Conservation (phyloP, 352 stramenopile genomes). For the Globisporangium cystogenes region DNA sequence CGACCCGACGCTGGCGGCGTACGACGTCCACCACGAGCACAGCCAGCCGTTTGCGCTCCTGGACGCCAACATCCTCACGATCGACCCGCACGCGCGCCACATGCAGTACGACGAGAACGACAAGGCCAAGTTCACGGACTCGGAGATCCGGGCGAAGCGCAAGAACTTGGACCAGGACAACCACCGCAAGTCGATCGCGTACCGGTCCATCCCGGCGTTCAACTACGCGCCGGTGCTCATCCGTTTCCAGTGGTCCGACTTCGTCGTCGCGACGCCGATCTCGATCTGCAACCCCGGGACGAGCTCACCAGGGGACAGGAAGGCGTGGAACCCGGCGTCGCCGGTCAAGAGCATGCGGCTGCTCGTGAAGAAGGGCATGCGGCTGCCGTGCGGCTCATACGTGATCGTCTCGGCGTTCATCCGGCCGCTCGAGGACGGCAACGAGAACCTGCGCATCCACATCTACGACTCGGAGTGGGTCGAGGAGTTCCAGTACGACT, state of each 20-base stretch:
- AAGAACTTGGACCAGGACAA: constrained; percentile 61
- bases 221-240: constrained; percentile 60
- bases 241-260: constrained; percentile 73
- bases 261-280: constrained; percentile 56
- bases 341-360: constrained; percentile 51
- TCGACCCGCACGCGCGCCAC: constrained; percentile 38
- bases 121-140: constrained; percentile 14
- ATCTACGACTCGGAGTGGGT: constrained; percentile 70
- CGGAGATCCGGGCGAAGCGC: constrained; percentile 47
- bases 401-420: constrained; percentile 67
- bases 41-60: constrained; percentile 38
- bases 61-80: constrained; percentile 45
- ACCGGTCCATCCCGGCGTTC: constrained; percentile 54
- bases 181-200: constrained; percentile 51
- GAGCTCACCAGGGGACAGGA: constrained; percentile 3
- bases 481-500: constrained; percentile 76
- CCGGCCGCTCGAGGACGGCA: constrained; percentile 60
- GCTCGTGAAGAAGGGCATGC: constrained; percentile 50
- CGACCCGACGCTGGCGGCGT: constrained; percentile 46
- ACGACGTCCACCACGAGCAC: constrained; percentile 52
- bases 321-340: constrained; percentile 17
- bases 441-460: constrained; percentile 63
- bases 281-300: constrained; percentile 2
- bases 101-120: constrained; percentile 48
- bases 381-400: constrained; percentile 51